A percentile compares a stretch with the other conserved stretches of the same genome.
phyloP scores from a whole-genome alignment of 768 basidiomycete genomes.

The Mycena floridula region DNA sequence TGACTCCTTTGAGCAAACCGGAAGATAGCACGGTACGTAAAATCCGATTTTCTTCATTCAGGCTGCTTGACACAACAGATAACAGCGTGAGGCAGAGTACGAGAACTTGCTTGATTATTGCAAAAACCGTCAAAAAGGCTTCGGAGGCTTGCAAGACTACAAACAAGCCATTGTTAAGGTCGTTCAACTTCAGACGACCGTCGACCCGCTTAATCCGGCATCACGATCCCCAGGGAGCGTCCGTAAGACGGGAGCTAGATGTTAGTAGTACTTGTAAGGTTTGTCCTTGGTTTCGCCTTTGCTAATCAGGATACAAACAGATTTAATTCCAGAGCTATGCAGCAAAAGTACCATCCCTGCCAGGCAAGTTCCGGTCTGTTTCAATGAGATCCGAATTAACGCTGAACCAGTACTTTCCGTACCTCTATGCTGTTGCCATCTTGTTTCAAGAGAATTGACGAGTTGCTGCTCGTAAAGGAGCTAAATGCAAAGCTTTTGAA shows the following conservation, averaged over 20 bases:
- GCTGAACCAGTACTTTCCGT: conserved; percentile 48
- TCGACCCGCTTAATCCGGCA: conserved; percentile 57
- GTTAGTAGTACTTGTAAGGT: conserved; percentile 31
- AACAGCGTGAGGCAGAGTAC: conserved; percentile 57
- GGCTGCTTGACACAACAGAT: no score
- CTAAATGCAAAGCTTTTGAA: conserved; percentile 66
- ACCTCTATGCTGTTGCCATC: conserved; percentile 71
- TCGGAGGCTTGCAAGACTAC: conserved; percentile 53
- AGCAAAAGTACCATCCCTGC: conserved; percentile 66
- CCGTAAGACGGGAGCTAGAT: conserved; percentile 48
- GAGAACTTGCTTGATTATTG: conserved; percentile 62
- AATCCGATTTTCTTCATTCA: background rate
- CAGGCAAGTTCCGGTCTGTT: conserved; percentile 37
- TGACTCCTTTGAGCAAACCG: conserved; percentile 70
- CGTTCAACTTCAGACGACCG: conserved; percentile 36
- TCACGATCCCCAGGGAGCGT: conserved; percentile 31
- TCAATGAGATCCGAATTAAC: background rate
- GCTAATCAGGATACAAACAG: no score
- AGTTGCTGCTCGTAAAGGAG: conserved; percentile 71
- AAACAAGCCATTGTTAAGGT: conserved; percentile 74
- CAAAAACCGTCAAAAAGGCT: conserved; percentile 53
- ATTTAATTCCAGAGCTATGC: conserved; percentile 81
- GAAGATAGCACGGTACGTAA: conserved; percentile 54
- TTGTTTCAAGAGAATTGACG: conserved; percentile 65
- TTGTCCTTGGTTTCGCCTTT: background rate